Evolutionary conservation across 169 alveolate species (phyloP), one percentile per base, ranked within the genome.

Genomic region (Babesia bovis): DNA sequence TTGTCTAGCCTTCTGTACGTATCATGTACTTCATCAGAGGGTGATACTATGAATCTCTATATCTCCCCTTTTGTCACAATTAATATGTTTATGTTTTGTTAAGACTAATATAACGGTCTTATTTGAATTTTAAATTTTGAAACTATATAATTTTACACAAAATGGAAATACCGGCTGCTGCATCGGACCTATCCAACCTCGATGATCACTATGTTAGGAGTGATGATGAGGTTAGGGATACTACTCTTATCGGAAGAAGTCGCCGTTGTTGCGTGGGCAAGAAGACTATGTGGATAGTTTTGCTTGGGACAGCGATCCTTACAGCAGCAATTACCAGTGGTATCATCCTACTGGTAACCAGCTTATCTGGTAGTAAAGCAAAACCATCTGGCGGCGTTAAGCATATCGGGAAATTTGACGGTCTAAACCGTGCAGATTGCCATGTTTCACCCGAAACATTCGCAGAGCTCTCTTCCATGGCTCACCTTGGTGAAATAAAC

Each of bases 401-500:
- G 45, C 7, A 38, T 13, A 38, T 38, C 13, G 13, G 45, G 45
- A 13, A 9, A 7, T 38, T 9, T 38, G 45, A 13, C 7, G 13
- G n/a, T 7, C n/a, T 9, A 38, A 13, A 38, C 7, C 13, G n/a
- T 38, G 45, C n/a, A 13, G 45, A 38, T 7, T 38, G 45, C 15
- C 23, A 32, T 0, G 9, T 10, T 3, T 33, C 73, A 4, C 49
- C 13, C 9, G 56, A 25, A 1, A 9, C 38, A 5, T 0, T 52
- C 25, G 23, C 45, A 13, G 87, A 78, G 70, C 32, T 78, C 23
- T 9, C 40, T 17, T 26, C 17, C n/a, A 44, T 68, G 23, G 44
- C 26, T 30, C 52, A 45, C 51, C 66, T 49, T 35, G 72, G 87
- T 19, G 52, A 66, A 3, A 21, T 78, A 9, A 33, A 66, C 45